phyloP scores from a whole-genome alignment of 2,329 filamentous ascomycete genomes.

The Nemania abortiva region DNA sequence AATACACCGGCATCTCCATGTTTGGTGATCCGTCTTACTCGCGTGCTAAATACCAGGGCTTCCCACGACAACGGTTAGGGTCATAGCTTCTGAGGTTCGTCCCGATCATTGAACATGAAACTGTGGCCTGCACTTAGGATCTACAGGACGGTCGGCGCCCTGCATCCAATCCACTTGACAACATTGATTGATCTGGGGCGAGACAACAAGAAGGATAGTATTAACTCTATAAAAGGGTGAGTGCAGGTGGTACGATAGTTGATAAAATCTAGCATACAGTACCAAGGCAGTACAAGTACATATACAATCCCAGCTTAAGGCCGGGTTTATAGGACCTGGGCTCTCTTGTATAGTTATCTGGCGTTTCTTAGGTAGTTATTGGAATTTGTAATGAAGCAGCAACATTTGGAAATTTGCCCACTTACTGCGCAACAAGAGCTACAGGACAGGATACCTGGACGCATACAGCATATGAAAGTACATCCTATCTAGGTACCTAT shows the following conservation, averaged over 20 bases:
- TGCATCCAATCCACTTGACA: constrained; percentile 17
- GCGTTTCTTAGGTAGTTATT: not conserved
- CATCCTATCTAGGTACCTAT: too few relatives aligned
- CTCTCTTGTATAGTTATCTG: too few relatives aligned
- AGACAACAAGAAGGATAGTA: not conserved
- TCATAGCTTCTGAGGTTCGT: constrained; percentile 11
- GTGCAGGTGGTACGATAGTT: too few relatives aligned
- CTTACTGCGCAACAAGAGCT: not conserved
- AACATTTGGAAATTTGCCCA: not conserved
- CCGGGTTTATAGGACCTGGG: too few relatives aligned
- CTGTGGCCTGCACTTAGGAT: constrained; percentile 14
- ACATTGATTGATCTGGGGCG: not conserved
- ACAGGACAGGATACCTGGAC: too few relatives aligned
- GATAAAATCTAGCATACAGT: too few relatives aligned
- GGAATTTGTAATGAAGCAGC: not conserved
- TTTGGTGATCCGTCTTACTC: not conserved
- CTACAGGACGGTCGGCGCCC: constrained; percentile 14
- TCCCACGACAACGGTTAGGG: not conserved
- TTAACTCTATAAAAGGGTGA: not conserved
- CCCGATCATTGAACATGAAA: not conserved
- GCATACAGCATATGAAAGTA: too few relatives aligned
- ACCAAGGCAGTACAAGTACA: too few relatives aligned
- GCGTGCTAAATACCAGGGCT: not conserved
- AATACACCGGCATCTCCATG: not conserved
- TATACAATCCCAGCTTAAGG: too few relatives aligned